These are phyloP conservation scores for Kappamyces sp. DNA, from an alignment of 192 early-diverging fungal species.

Conservation along the genomic window DNA sequence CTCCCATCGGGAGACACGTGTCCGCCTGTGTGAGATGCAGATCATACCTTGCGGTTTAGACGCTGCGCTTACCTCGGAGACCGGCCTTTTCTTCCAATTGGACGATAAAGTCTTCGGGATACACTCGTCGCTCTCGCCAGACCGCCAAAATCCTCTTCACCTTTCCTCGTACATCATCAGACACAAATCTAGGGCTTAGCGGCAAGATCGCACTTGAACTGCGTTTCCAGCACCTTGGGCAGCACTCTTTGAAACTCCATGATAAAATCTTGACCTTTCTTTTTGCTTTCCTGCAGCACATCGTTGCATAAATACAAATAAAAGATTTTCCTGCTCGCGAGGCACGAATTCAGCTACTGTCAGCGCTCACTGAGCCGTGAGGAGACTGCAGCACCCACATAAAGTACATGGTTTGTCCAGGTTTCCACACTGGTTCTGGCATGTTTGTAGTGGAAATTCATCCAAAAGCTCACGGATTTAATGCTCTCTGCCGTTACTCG, in stretches of 20 bases:
- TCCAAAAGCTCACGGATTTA: no score
- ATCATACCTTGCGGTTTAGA: no score
- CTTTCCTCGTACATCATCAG: conserved; percentile 3
- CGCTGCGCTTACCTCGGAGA: no score
- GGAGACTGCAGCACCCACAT: no score
- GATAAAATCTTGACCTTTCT: not conserved
- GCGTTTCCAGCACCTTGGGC: conserved; percentile 1
- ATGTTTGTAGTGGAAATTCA: no score
- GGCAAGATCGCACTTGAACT: not conserved
- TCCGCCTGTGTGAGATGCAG: no score
- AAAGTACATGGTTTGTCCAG: no score
- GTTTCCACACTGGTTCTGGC: no score
- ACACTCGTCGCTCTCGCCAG: conserved; percentile 5
- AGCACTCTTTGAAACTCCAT: conserved; percentile 8
- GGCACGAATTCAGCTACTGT: no score
- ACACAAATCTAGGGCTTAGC: not conserved
- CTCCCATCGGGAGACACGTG: no score
- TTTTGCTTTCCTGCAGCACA: conserved; percentile 4
- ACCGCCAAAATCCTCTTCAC: conserved; percentile 3
- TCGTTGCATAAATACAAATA: conserved; percentile 11
- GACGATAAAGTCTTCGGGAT: conserved; percentile 2
- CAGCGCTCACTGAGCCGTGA: no score
- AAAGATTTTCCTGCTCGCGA: not conserved
- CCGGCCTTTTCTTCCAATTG: not conserved
- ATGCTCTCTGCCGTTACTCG: no score